Evolutionary conservation across 2,329 filamentous ascomycete species (phyloP).

Genomic region (Xylariaceae sp.): DNA sequence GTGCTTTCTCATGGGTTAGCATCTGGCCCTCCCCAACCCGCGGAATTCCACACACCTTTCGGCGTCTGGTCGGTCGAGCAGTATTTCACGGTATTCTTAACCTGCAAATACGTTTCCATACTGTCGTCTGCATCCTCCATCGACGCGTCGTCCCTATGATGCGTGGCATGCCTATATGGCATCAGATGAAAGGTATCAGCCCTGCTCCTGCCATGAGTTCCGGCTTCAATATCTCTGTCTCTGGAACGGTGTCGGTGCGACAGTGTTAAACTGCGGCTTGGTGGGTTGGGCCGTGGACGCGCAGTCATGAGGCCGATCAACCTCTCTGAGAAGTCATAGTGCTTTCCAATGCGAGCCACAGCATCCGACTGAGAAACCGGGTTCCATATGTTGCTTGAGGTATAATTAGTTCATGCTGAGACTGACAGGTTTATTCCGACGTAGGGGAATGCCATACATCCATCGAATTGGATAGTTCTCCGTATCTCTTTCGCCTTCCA

Average conservation of each 20-base stretch:
- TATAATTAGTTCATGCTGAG: constrained; percentile 10
- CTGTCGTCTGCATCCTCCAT: constrained; percentile 19
- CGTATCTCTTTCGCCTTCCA: constrained; percentile 34
- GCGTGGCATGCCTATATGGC: constrained; percentile 1
- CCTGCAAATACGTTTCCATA: constrained; percentile 44
- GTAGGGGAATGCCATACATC: constrained; percentile 50
- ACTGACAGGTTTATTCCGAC: not conserved
- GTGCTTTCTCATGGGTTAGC: constrained; percentile 40
- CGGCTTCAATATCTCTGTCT: constrained; percentile 26
- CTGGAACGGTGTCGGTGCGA: constrained; percentile 14
- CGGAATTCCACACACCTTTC: constrained; percentile 44
- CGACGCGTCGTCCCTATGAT: not conserved
- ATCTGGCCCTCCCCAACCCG: not conserved
- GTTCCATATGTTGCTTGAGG: constrained; percentile 61
- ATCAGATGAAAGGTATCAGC: constrained; percentile 10
- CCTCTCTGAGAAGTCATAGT: constrained; percentile 65
- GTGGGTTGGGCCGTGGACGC: constrained; percentile 10
- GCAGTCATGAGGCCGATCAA: constrained; percentile 54
- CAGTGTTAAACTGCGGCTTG: constrained; percentile 1
- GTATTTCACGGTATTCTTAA: constrained; percentile 70
- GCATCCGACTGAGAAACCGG: constrained; percentile 54
- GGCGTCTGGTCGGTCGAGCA: constrained; percentile 65
- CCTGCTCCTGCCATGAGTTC: constrained; percentile 5
- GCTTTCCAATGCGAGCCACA: constrained; percentile 50
- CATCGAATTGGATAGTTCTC: constrained; percentile 53